phyloP scores from a whole-genome alignment of 306 rosid species.

The Castanea sativa region DNA sequence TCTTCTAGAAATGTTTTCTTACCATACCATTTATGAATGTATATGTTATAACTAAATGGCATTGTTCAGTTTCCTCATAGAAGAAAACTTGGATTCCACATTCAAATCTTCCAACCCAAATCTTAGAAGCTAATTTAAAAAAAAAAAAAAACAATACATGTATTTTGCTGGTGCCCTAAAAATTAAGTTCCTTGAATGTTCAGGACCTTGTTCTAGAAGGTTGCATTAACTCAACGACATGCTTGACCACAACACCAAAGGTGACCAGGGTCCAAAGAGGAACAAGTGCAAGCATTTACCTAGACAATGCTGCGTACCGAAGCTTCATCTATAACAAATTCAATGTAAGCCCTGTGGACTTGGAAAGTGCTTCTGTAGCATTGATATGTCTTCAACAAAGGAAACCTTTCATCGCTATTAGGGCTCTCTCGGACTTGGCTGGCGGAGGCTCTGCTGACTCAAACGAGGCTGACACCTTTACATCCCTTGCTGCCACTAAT shows the following conservation, averaged over 20 bases:
- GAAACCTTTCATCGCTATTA: slow-evolving; percentile 47
- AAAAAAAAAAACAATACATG: not conserved
- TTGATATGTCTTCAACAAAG: slow-evolving; percentile 47
- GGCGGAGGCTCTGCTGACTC: slow-evolving; percentile 54
- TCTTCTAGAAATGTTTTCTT: no score
- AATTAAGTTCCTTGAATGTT: not conserved
- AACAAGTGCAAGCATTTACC: slow-evolving; percentile 46
- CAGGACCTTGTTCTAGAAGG: slow-evolving; percentile 40
- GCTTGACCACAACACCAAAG: slow-evolving; percentile 44
- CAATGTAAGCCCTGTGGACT: slow-evolving; percentile 47
- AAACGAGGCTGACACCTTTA: slow-evolving; percentile 51
- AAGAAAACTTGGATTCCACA: no score
- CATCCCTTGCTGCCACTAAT: slow-evolving; percentile 43
- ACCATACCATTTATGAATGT: no score
- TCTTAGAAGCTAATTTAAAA: not conserved
- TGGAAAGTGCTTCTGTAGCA: slow-evolving; percentile 58
- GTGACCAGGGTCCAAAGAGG: slow-evolving; percentile 45
- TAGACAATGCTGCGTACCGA: slow-evolving; percentile 58
- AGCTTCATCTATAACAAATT: slow-evolving; percentile 45
- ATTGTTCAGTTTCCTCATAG: no score
- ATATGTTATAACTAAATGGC: no score
- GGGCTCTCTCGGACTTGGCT: slow-evolving; percentile 55
- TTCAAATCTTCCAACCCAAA: no score
- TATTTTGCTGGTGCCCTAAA: no score
- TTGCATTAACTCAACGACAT: slow-evolving; percentile 54